Percentiles rank a stretch among this genome's conserved stretches.
Conservation (phyloP, 2,329 filamentous ascomycete genomes). For the Dryadomyces sulphureus region DNA sequence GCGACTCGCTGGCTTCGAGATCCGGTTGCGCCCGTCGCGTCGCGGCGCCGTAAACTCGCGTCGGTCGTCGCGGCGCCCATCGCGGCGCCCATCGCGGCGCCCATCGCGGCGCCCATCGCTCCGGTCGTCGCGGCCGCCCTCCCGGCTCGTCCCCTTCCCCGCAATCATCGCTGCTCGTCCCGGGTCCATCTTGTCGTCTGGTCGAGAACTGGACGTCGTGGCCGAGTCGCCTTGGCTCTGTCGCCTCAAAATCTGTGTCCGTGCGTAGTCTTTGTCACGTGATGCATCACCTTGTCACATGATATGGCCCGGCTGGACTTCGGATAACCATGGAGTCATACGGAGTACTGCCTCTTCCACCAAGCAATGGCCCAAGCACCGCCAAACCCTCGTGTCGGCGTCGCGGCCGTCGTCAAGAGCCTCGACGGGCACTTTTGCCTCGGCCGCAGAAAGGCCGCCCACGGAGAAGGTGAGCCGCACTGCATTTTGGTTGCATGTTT, state of each 20-base stretch:
- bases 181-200: conserved; percentile 31
- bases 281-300: too few relatives aligned
- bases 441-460: conserved; percentile 31
- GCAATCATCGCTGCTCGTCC: conserved; percentile 37
- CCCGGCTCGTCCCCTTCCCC: conserved; percentile 21
- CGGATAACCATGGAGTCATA: too few relatives aligned
- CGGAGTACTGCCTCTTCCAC: too few relatives aligned
- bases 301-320: too few relatives aligned
- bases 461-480: conserved; percentile 36
- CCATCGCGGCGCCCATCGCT: too few relatives aligned
- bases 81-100: too few relatives aligned
- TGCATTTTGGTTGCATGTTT: too few relatives aligned
- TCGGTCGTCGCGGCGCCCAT: not conserved
- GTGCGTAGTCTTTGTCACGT: too few relatives aligned
- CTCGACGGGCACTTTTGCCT: conserved; percentile 28
- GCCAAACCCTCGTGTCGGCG: conserved; percentile 26
- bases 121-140: not conserved
- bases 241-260: not conserved
- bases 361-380: not conserved
- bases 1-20: conserved; percentile 27
- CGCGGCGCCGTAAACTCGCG: conserved; percentile 33
- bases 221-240: not conserved
- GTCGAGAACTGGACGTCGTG: not conserved
- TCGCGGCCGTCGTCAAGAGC: conserved; percentile 30
- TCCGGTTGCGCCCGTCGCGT: conserved; percentile 37